These are phyloP conservation scores for Claviceps sp. DNA, from an alignment of 2,329 filamentous ascomycete genomes.

Conservation along the genomic window DNA sequence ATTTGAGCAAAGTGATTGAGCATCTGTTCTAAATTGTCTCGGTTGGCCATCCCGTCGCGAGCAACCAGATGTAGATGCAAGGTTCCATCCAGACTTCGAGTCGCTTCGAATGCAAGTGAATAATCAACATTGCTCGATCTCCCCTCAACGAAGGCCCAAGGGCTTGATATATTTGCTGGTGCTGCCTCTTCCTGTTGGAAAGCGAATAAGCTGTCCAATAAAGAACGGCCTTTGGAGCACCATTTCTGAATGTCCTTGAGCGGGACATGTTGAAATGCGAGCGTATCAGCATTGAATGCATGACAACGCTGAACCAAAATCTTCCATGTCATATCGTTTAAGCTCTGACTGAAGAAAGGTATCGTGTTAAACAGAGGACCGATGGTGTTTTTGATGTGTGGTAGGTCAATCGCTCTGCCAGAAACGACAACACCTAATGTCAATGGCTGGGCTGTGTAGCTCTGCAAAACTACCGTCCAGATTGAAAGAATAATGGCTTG, in stretches of 20 bases:
- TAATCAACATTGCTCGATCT: slow-evolving; percentile 45
- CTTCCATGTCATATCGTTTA: slow-evolving; percentile 38
- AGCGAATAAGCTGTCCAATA: slow-evolving; percentile 75
- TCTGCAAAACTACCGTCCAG: slow-evolving; percentile 53
- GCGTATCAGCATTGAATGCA: slow-evolving; percentile 50
- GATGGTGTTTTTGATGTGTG: slow-evolving; percentile 51
- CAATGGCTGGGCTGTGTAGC: slow-evolving; percentile 30
- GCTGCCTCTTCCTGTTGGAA: slow-evolving; percentile 47
- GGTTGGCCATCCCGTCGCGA: slow-evolving; percentile 28
- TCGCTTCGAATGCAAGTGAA: slow-evolving; percentile 64
- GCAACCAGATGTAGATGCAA: slow-evolving; percentile 48
- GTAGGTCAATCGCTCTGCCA: slow-evolving; percentile 58
- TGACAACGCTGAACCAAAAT: slow-evolving; percentile 53
- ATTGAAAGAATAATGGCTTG: slow-evolving; percentile 65
- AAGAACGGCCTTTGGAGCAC: slow-evolving; percentile 42
- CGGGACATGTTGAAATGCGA: slow-evolving; percentile 60
- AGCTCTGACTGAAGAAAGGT: slow-evolving; percentile 46
- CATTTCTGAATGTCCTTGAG: slow-evolving; percentile 72
- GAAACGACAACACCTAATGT: slow-evolving; percentile 66
- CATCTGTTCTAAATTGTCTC: slow-evolving; percentile 17
- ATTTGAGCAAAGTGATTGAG: slow-evolving; percentile 26
- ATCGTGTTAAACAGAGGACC: slow-evolving; percentile 88
- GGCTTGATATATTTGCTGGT: slow-evolving; percentile 12
- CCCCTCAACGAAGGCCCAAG: slow-evolving; percentile 44
- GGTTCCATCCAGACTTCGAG: slow-evolving; percentile 31